Conservation (phyloP, 345 rosid species). For the Corchorus capsularis region DNA sequence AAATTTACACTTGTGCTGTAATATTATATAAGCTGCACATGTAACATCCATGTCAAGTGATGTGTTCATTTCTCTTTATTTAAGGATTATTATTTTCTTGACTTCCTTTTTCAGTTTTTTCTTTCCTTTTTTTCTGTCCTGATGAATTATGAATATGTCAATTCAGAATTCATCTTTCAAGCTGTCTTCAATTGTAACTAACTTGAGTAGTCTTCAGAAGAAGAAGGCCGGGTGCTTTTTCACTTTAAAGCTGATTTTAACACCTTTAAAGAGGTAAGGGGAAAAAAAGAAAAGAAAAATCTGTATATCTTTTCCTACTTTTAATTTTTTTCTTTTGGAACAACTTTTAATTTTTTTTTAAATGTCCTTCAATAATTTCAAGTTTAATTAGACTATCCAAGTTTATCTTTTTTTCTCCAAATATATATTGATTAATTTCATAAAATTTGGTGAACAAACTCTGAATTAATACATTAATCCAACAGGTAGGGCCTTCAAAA, state of each 20-base stretch:
- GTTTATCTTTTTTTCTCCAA: not conserved
- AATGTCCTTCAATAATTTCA: not conserved
- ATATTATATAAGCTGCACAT: not conserved
- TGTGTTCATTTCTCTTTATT: not conserved
- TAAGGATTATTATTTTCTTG: not conserved
- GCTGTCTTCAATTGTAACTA: slow-evolving; percentile 12
- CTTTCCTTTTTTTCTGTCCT: not conserved
- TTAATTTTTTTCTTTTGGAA: too few species aligned
- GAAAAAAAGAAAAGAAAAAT: not conserved
- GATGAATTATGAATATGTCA: slow-evolving; percentile 7
- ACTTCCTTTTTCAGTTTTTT: not conserved
- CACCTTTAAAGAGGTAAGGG: slow-evolving; percentile 9
- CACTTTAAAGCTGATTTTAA: slow-evolving; percentile 16
- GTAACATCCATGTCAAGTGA: slow-evolving; percentile 19
- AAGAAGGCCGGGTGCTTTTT: slow-evolving; percentile 3
- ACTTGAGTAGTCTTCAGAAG: not conserved
- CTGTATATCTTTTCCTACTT: not conserved
- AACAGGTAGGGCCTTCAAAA: slow-evolving; percentile 19
- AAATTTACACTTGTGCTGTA: too few species aligned
- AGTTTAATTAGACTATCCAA: too few species aligned
- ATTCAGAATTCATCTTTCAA: slow-evolving; percentile 16
- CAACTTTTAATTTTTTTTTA: not conserved
- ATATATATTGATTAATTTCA: not conserved
- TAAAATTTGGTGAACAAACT: slow-evolving; percentile 15
- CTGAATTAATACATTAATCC: not conserved